Base-by-base conservation (phyloP, 768 basidiomycete genomes). In the Psilocybe cubensis region DNA sequence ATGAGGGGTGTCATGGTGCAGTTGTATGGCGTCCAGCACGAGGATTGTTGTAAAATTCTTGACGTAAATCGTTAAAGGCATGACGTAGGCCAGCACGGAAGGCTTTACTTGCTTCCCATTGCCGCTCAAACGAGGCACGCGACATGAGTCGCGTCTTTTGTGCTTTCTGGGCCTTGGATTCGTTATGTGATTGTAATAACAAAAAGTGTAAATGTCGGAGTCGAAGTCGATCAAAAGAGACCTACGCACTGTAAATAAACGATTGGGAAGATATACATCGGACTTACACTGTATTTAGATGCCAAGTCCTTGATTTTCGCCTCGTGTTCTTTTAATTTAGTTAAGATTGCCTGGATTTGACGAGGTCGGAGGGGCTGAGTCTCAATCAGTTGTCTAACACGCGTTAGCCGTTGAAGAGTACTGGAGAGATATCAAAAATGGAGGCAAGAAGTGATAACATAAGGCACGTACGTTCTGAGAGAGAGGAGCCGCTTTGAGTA, bases 301-400 rank as follows among this genome's bases (percentile, higher is more conserved):
- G 72, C 67, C 28, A 79, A 68, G 63, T 77, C 71, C 35, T 63
- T 61, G 52, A 77, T 58, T 60, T 79, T 79, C 48, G 59, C 58
- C 62, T 77, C 76, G 66, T 76, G 76, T 63, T 77, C 68, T 52
- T 68, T 65, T 52, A 76, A 62, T 68, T 77, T 79, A 40, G 65
- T 58, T 31, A 74, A 60, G 27, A 72, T 65, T 43, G 61, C 62
- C 18, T 57, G 63, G 12, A 66, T 61, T 52, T 72, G 73, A 27
- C 67, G 64, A 50, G 68, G 66, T n/a, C 67, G 69, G 49, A 69
- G 61, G n/a, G 65, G 58, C 35, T 65, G 66, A 14, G 52, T 57
- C 40, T 71, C 70, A 35, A 72, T 58, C 27, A 69, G 62, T 23
- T 61, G 61, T 35, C 69, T 63, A 52, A 74, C 60, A 47, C 64